Evolutionary conservation across 768 basidiomycete species (phyloP).

Genomic region (Naganishia vishniacii): DNA sequence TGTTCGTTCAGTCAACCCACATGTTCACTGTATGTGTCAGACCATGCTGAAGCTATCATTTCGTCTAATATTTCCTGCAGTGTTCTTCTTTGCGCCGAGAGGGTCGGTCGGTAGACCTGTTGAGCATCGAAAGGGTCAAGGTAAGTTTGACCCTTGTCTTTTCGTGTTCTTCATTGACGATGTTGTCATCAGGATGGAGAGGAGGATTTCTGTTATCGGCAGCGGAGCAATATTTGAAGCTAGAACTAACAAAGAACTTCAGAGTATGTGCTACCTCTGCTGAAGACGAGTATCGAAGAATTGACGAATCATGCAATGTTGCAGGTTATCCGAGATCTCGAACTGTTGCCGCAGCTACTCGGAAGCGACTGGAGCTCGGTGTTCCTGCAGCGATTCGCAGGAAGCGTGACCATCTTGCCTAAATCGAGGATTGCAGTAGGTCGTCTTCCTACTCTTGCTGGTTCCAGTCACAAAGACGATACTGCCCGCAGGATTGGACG

Average conservation of each 20-base stretch:
- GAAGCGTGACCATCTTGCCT: slow-evolving; percentile 48
- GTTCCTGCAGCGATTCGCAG: slow-evolving; percentile 84
- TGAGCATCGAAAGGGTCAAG: slow-evolving; percentile 87
- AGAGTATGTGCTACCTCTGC: slow-evolving; percentile 60
- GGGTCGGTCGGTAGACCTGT: slow-evolving; percentile 61
- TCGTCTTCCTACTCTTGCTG: slow-evolving; percentile 19
- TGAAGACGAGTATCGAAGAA: no score
- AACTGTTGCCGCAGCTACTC: slow-evolving; percentile 83
- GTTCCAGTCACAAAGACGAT: neutral
- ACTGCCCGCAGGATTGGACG: slow-evolving; percentile 64
- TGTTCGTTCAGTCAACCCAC: slow-evolving; percentile 60
- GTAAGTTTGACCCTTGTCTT: neutral
- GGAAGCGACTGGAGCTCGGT: slow-evolving; percentile 96
- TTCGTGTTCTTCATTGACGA: no score
- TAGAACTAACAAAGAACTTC: slow-evolving; percentile 94
- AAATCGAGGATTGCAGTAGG: slow-evolving; percentile 68
- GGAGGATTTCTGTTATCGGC: slow-evolving; percentile 90
- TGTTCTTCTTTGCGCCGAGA: slow-evolving; percentile 82
- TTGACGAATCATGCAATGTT: neutral
- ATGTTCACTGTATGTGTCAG: slow-evolving; percentile 56
- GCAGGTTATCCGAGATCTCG: slow-evolving; percentile 85
- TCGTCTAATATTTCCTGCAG: neutral
- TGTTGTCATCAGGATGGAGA: slow-evolving; percentile 74
- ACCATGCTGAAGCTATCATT: neutral
- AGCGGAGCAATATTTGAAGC: slow-evolving; percentile 88